A percentile compares a stretch with the other conserved stretches of the same genome.
Conservation (phyloP, 495 filamentous ascomycete species). For the Thermochaetoides thermophila region DNA sequence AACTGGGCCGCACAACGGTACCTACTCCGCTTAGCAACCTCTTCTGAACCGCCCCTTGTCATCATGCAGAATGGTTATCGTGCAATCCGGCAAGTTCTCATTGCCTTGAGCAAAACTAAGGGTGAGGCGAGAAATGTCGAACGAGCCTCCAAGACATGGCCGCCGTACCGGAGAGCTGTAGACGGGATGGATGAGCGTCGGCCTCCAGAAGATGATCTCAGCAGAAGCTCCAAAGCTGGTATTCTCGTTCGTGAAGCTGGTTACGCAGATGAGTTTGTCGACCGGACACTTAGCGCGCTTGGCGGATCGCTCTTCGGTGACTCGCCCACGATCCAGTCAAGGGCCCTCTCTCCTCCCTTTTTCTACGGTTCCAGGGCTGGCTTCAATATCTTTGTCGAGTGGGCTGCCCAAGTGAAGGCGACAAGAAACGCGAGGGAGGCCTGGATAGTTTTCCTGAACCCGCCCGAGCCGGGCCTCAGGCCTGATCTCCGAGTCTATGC, state of each 20-base stretch:
- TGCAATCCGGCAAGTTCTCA: slow-evolving; percentile 25
- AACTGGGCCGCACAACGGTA: slow-evolving; percentile 32
- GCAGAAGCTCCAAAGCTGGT: slow-evolving; percentile 25
- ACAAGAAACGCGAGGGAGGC: slow-evolving; percentile 32
- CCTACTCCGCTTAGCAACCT: slow-evolving; percentile 23
- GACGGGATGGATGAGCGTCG: slow-evolving; percentile 31
- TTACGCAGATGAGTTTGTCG: slow-evolving; percentile 19
- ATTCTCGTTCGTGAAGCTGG: slow-evolving; percentile 26
- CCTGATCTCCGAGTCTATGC: slow-evolving; percentile 24
- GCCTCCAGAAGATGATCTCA: slow-evolving; percentile 25
- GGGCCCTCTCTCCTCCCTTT: slow-evolving; percentile 12
- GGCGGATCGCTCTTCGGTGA: slow-evolving; percentile 19
- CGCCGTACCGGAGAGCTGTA: slow-evolving; percentile 27
- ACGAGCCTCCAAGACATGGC: slow-evolving; percentile 29
- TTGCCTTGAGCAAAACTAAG: slow-evolving; percentile 22
- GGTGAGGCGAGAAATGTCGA: slow-evolving; percentile 21
- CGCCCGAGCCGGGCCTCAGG: slow-evolving; percentile 12
- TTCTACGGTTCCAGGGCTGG: slow-evolving; percentile 10
- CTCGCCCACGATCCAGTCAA: slow-evolving; percentile 29
- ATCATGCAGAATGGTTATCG: slow-evolving; percentile 23
- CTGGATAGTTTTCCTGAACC: slow-evolving; percentile 26
- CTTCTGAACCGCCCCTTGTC: slow-evolving; percentile 19
- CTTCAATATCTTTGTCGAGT: slow-evolving; percentile 17
- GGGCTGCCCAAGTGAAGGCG: slow-evolving; percentile 24
- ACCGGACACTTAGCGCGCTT: slow-evolving; percentile 22